These are phyloP conservation scores for Cytospora mali DNA, from an alignment of 2,329 filamentous ascomycete species.

Conservation along the genomic window DNA sequence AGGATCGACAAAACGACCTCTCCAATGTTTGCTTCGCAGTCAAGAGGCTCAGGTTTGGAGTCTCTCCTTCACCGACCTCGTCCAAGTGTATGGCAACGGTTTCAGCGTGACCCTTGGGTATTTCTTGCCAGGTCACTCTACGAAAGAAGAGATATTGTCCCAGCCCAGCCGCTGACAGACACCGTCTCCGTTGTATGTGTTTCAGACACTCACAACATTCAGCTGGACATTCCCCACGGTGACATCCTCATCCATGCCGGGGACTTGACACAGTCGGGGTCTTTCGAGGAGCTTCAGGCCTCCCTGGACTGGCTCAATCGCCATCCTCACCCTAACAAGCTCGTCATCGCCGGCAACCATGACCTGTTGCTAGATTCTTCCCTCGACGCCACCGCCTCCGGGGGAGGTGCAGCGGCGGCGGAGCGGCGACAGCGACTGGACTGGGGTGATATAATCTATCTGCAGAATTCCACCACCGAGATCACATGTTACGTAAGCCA, in stretches of 20 bases:
- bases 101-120: conserved; percentile 4
- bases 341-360: conserved; percentile 44
- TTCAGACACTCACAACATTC: conserved; percentile 44
- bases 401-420: conserved; percentile 7
- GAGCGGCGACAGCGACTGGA: conserved; percentile 25
- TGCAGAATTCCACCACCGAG: conserved; percentile 30
- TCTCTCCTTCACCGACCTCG: conserved; percentile 8
- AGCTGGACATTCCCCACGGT: conserved; percentile 38
- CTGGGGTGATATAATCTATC: conserved; percentile 35
- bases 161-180: not conserved
- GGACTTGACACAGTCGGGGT: conserved; percentile 42
- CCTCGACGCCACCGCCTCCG: conserved; percentile 8
- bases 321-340: conserved; percentile 38
- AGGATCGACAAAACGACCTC: too few relatives aligned
- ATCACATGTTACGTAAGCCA: too few relatives aligned
- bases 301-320: conserved; percentile 38
- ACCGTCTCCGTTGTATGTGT: conserved; percentile 39
- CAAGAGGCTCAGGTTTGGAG: conserved; percentile 2
- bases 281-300: conserved; percentile 40
- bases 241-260: conserved; percentile 46
- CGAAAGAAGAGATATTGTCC: not conserved
- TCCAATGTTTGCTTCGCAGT: conserved; percentile 3
- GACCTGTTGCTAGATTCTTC: conserved; percentile 35
- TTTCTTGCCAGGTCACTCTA: not conserved
- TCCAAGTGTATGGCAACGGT: conserved; percentile 1